phyloP scores from a whole-genome alignment of 1,284 basidiomycete species.

The Puccinia polysora region DNA sequence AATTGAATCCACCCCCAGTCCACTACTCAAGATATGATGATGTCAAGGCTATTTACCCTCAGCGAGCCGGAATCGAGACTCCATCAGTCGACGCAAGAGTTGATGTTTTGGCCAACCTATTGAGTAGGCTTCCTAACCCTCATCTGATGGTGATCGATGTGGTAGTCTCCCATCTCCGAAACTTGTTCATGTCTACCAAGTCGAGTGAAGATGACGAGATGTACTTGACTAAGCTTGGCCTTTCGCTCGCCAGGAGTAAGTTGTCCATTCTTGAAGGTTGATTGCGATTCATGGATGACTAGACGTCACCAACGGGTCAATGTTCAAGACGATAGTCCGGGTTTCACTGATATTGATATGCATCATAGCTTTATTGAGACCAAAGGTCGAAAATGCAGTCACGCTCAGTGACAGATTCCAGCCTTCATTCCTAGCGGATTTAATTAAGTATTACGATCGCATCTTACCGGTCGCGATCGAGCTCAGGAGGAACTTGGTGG shows the following conservation, averaged over 20 bases:
- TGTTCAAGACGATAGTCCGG: too few species aligned
- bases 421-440: conserved; percentile 20
- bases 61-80: conserved; percentile 17
- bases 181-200: conserved; percentile 10
- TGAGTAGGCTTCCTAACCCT: conserved; percentile 37
- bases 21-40: conserved; percentile 36
- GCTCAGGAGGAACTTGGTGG: conserved; percentile 11
- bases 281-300: background rate
- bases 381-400: conserved; percentile 37
- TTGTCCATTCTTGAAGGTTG: background rate
- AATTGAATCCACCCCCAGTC: conserved; percentile 37
- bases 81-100: conserved; percentile 24
- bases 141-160: conserved; percentile 35
- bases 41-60: conserved; percentile 39
- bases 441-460: conserved; percentile 31
- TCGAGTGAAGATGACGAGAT: conserved; percentile 26
- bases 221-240: conserved; percentile 27
- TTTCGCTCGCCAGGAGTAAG: conserved; percentile 33
- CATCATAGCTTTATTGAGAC: conserved; percentile 16
- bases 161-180: conserved; percentile 22
- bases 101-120: conserved; percentile 21
- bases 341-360: too few species aligned
- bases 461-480: conserved; percentile 28
- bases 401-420: conserved; percentile 38
- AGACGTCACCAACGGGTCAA: too few species aligned